Evolutionary conservation across 2,329 filamentous ascomycete genomes (phyloP).

Genomic region (Coleophoma cylindrospora): DNA sequence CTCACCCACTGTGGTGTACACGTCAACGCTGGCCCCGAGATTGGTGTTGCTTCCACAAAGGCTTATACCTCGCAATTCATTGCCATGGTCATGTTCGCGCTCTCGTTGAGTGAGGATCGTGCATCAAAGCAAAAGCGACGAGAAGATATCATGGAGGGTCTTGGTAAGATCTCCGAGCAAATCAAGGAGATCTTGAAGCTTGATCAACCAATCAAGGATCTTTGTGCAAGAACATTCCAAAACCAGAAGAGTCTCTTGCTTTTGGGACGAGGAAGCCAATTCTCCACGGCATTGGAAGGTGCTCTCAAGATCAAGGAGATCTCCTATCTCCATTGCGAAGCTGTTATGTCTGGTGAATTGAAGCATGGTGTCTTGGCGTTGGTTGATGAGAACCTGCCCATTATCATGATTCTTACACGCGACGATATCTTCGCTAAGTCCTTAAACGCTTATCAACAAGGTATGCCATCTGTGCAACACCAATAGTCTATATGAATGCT

Average conservation of each 20-base stretch:
- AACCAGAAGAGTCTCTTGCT: constrained; percentile 94
- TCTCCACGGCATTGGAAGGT: constrained; percentile 93
- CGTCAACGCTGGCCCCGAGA: constrained; percentile 97
- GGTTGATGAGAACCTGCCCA: constrained; percentile 96
- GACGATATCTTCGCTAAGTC: constrained; percentile 97
- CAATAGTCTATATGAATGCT: constrained; percentile 14
- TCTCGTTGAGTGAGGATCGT: constrained; percentile 93
- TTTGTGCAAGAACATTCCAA: constrained; percentile 91
- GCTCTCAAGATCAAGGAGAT: constrained; percentile 99
- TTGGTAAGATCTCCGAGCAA: constrained; percentile 81
- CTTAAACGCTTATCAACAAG: constrained; percentile 98
- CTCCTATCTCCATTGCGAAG: constrained; percentile 98
- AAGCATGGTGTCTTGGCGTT: constrained; percentile 98
- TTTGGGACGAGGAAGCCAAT: constrained; percentile 91
- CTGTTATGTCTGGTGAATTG: constrained; percentile 98
- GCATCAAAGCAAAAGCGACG: constrained; percentile 89
- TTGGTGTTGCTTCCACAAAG: constrained; percentile 98
- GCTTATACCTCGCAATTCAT: constrained; percentile 99
- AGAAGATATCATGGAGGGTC: constrained; percentile 93
- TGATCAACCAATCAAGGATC: constrained; percentile 88
- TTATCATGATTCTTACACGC: constrained; percentile 98
- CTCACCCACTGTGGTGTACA: constrained; percentile 99
- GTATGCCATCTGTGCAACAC: constrained; percentile 38
- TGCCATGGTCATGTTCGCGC: constrained; percentile 99
- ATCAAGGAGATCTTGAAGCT: constrained; percentile 90